Evolutionary conservation across 2,329 filamentous ascomycete species (phyloP).

Genomic region (Knufia petricola): DNA sequence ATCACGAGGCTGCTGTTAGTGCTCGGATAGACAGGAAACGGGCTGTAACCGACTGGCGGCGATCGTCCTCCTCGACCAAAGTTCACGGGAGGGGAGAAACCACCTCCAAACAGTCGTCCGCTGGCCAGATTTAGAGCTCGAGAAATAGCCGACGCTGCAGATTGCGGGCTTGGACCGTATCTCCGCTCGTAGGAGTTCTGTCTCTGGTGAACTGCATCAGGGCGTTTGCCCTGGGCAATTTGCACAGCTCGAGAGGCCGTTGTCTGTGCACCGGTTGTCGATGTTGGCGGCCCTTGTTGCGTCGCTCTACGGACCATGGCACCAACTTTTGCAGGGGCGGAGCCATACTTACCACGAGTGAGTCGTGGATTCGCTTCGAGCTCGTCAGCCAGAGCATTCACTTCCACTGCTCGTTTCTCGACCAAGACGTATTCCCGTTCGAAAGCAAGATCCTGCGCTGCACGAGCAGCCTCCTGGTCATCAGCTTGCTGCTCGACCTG

Average conservation of each 20-base stretch:
- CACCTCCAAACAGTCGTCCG: constrained; percentile 43
- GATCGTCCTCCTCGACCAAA: constrained; percentile 38
- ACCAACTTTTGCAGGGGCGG: constrained; percentile 46
- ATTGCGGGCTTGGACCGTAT: constrained; percentile 62
- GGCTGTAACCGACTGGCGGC: constrained; percentile 44
- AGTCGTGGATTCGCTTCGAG: constrained; percentile 71
- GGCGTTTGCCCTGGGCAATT: constrained; percentile 56
- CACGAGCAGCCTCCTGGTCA: constrained; percentile 47
- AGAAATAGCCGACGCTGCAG: constrained; percentile 81
- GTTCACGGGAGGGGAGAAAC: constrained; percentile 40
- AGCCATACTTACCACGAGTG: constrained; percentile 39
- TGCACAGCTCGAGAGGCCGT: constrained; percentile 65
- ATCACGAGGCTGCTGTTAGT: constrained; percentile 60
- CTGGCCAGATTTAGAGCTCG: constrained; percentile 94
- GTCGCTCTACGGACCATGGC: constrained; percentile 66
- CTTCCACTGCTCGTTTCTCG: constrained; percentile 88
- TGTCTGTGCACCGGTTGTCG: constrained; percentile 59
- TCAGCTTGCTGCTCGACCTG: constrained; percentile 33
- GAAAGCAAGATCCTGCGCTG: constrained; percentile 77
- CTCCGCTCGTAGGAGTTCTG: constrained; percentile 73
- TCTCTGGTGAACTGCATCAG: constrained; percentile 56
- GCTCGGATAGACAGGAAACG: constrained; percentile 76
- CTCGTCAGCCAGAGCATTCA: constrained; percentile 94
- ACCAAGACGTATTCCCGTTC: constrained; percentile 93
- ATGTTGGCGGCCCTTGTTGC: constrained; percentile 62